Evolutionary conservation across 352 stramenopile species (phyloP), one percentile per base, ranked within the genome.

Genomic region (Globisporangium paddicum): DNA sequence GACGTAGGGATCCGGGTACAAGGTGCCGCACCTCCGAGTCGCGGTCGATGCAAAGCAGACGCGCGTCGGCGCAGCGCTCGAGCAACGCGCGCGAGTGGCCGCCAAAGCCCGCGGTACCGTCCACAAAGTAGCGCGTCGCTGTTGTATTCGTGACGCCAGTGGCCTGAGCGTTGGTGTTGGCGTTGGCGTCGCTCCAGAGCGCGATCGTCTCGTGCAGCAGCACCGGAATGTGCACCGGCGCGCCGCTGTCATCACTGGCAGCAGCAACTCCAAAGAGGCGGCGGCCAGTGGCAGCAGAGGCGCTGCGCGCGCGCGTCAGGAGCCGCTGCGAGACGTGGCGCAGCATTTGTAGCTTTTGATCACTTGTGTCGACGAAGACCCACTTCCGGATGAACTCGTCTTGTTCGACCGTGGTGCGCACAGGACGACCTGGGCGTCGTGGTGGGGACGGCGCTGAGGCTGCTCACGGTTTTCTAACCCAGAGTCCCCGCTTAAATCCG

Each of bases 21-120:
- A 21, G 21, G 1, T n/a, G 8, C 59, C 21, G 6, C 9, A 75
- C 71, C 58, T 93, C 77, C 0, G 84, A 79, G 65, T 93, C 84
- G 50, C 84, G 79, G 55, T 93, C 84, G 32, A 93, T 75, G 69
- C 84, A 93, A 26, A 93, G 84, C 69, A 93, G 59, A 45, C 65
- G 77, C 25, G 76, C 72, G 18, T 69, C 55, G 0, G 72, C 54
- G 53, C 77, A 71, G 49, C 59, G 68, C 55, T 78, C 62, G 34
- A 93, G 73, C 55, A 93, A 61, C 26, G 77, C 79, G 28, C 62
- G 69, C 37, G 81, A 81, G 55, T 93, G 84, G 50, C 84, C 84
- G 38, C 78, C 84, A 30, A 89, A 85, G 45, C 84, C 82, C 21
- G 66, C 64, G 11, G 84, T 93, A 54, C 82, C 84, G 55, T 93